Evolutionary conservation across 116 monocot species (phyloP).

Genomic region (Thalassia testudinum): DNA sequence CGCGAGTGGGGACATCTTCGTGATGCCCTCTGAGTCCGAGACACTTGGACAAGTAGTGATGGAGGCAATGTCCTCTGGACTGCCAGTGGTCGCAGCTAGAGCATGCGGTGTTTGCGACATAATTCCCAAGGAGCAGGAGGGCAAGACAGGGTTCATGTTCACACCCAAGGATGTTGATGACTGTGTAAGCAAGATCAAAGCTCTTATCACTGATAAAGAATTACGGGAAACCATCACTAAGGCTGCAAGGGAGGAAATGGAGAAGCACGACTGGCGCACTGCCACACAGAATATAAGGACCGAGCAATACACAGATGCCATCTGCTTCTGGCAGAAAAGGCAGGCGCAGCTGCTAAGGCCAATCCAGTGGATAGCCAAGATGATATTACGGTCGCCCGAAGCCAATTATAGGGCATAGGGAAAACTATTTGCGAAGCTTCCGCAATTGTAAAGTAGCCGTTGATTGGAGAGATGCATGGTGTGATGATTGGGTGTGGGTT

Average conservation of each 20-base stretch:
- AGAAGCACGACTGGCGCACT: slow-evolving; percentile 82
- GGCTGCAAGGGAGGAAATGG: slow-evolving; percentile 72
- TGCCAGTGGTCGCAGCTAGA: slow-evolving; percentile 77
- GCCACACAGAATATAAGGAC: slow-evolving; percentile 70
- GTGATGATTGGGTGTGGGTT: too few species aligned
- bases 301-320: slow-evolving; percentile 78
- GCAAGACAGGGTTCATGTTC: slow-evolving; percentile 69
- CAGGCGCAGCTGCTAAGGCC: slow-evolving; percentile 46
- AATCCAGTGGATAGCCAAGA: slow-evolving; percentile 35
- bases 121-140: slow-evolving; percentile 75
- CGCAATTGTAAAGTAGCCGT: too few species aligned
- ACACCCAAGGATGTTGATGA: slow-evolving; percentile 67
- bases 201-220: slow-evolving; percentile 24
- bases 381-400: slow-evolving; percentile 15
- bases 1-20: slow-evolving; percentile 75
- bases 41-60: slow-evolving; percentile 81
- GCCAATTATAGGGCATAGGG: too few species aligned
- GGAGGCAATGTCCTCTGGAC: slow-evolving; percentile 89
- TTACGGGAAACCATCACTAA: slow-evolving; percentile 58
- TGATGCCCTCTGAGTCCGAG: slow-evolving; percentile 94
- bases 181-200: slow-evolving; percentile 54
- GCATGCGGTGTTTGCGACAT: slow-evolving; percentile 84
- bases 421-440: too few species aligned
- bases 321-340: slow-evolving; percentile 79
- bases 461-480: too few species aligned